phyloP scores from a whole-genome alignment of 78 protist genomes.

The Andalucia godoyi region DNA sequence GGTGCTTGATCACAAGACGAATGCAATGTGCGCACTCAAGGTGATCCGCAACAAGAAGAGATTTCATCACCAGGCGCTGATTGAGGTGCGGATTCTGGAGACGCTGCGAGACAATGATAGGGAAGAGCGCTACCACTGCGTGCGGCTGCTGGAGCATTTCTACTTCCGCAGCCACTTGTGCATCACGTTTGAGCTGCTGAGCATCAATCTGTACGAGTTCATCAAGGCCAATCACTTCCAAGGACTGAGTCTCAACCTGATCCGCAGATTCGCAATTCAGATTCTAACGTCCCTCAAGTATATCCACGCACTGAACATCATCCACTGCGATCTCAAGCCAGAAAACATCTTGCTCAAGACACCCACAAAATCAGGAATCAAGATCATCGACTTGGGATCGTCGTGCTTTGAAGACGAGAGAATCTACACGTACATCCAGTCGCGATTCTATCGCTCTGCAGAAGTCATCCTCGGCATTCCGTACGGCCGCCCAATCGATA shows the following conservation, averaged over 20 bases:
- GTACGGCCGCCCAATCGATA: slow-evolving; percentile 85
- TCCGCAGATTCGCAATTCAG: slow-evolving; percentile 62
- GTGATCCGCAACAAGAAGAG: slow-evolving; percentile 81
- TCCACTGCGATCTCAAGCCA: slow-evolving; percentile 96
- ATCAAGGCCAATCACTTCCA: slow-evolving; percentile 59
- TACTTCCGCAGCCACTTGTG: slow-evolving; percentile 77
- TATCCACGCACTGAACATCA: slow-evolving; percentile 39
- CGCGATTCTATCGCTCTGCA: slow-evolving; percentile 62
- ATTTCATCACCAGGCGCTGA: slow-evolving; percentile 84
- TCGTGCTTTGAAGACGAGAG: slow-evolving; percentile 81
- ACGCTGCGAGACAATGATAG: slow-evolving; percentile 26
- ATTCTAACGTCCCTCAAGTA: slow-evolving; percentile 59
- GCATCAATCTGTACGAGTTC: slow-evolving; percentile 66
- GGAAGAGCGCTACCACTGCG: not conserved
- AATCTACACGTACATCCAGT: slow-evolving; percentile 64
- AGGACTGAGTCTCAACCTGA: slow-evolving; percentile 22
- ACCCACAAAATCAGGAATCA: slow-evolving; percentile 42
- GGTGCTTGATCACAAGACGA: slow-evolving; percentile 44
- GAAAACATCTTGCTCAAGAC: slow-evolving; percentile 87
- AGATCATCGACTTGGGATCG: slow-evolving; percentile 83
- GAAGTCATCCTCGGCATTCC: slow-evolving; percentile 69
- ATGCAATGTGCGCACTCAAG: slow-evolving; percentile 67
- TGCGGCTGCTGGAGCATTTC: slow-evolving; percentile 40
- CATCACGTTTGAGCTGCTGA: slow-evolving; percentile 58
- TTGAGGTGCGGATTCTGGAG: slow-evolving; percentile 82